phyloP scores from a whole-genome alignment of 2,329 filamentous ascomycete genomes.

The Penicillium frequentans region DNA sequence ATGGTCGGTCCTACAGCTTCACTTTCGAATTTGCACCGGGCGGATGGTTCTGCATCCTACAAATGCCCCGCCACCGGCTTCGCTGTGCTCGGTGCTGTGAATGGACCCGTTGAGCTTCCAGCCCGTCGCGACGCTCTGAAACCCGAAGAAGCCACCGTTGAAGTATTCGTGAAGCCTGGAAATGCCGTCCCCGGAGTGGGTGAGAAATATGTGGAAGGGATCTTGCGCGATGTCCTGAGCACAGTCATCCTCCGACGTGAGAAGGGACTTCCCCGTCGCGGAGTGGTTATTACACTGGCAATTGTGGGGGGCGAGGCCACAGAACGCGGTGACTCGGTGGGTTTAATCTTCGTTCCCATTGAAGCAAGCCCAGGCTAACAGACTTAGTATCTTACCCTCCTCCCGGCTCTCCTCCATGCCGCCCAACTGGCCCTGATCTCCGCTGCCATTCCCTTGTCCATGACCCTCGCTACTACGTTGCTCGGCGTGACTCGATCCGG shows the following conservation, averaged over 20 bases:
- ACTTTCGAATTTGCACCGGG: slow-evolving; percentile 35
- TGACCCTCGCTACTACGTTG: slow-evolving; percentile 66
- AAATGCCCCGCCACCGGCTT: slow-evolving; percentile 59
- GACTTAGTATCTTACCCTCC: slow-evolving; percentile 70
- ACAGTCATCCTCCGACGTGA: slow-evolving; percentile 45
- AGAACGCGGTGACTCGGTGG: slow-evolving; percentile 40
- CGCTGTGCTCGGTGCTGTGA: slow-evolving; percentile 80
- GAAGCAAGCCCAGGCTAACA: slow-evolving; percentile 3
- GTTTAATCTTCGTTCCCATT: slow-evolving; percentile 10
- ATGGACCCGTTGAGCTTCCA: slow-evolving; percentile 85
- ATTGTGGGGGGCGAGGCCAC: slow-evolving; percentile 38
- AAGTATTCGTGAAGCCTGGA: slow-evolving; percentile 85
- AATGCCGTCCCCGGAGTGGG: slow-evolving; percentile 81
- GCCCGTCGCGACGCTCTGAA: slow-evolving; percentile 77
- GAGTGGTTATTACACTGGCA: slow-evolving; percentile 45
- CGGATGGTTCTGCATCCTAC: slow-evolving; percentile 44
- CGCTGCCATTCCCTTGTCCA: slow-evolving; percentile 75
- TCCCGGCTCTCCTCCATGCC: slow-evolving; percentile 81
- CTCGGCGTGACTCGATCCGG: slow-evolving; percentile 56
- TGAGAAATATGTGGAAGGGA: slow-evolving; percentile 76
- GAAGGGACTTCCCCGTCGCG: slow-evolving; percentile 41
- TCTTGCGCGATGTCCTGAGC: slow-evolving; percentile 39
- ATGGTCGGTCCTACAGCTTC: slow-evolving; percentile 40
- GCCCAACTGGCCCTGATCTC: slow-evolving; percentile 76
- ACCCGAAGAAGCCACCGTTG: slow-evolving; percentile 85